phyloP scores from a whole-genome alignment of 2,329 filamentous ascomycete genomes.

The Aspergillus brasiliensis region DNA sequence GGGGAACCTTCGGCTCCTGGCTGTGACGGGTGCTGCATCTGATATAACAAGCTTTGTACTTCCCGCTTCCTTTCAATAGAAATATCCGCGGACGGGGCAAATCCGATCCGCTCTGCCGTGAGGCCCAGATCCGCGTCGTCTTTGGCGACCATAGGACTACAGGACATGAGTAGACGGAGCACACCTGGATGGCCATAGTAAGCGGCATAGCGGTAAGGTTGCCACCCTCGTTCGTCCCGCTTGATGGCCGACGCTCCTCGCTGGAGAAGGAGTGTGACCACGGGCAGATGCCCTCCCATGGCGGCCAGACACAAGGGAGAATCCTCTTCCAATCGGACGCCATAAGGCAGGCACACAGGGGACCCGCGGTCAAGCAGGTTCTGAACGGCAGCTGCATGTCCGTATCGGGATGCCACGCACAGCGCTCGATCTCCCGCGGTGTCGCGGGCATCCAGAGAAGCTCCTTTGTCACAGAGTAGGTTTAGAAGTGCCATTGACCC shows the following conservation, averaged over 20 bases:
- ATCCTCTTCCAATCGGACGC: slow-evolving; percentile 33
- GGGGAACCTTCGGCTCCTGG: neutral
- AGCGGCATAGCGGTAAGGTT: slow-evolving; percentile 41
- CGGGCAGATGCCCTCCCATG: slow-evolving; percentile 35
- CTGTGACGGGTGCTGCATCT: slow-evolving; percentile 3
- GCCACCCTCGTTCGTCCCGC: slow-evolving; percentile 41
- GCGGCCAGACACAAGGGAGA: slow-evolving; percentile 43
- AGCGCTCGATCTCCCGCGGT: slow-evolving; percentile 37
- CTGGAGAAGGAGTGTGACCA: slow-evolving; percentile 36
- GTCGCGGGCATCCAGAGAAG: slow-evolving; percentile 37
- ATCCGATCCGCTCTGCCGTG: slow-evolving; percentile 26
- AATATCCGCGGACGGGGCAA: slow-evolving; percentile 25
- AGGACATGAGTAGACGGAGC: slow-evolving; percentile 34
- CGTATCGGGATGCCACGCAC: slow-evolving; percentile 35
- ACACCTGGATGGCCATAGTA: slow-evolving; percentile 41
- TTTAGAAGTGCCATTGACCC: slow-evolving; percentile 34
- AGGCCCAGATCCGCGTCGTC: slow-evolving; percentile 19
- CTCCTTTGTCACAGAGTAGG: slow-evolving; percentile 35
- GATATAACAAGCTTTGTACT: slow-evolving; percentile 22
- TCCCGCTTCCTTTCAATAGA: slow-evolving; percentile 24
- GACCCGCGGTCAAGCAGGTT: slow-evolving; percentile 38
- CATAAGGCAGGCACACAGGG: slow-evolving; percentile 29
- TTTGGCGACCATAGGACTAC: slow-evolving; percentile 17
- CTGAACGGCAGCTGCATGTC: slow-evolving; percentile 37
- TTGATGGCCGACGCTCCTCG: slow-evolving; percentile 37